A percentile compares a stretch with the other conserved stretches of the same genome.
These are phyloP conservation scores for Cordyceps sp. DNA, from an alignment of 2,329 filamentous ascomycete genomes.

Conservation along the genomic window DNA sequence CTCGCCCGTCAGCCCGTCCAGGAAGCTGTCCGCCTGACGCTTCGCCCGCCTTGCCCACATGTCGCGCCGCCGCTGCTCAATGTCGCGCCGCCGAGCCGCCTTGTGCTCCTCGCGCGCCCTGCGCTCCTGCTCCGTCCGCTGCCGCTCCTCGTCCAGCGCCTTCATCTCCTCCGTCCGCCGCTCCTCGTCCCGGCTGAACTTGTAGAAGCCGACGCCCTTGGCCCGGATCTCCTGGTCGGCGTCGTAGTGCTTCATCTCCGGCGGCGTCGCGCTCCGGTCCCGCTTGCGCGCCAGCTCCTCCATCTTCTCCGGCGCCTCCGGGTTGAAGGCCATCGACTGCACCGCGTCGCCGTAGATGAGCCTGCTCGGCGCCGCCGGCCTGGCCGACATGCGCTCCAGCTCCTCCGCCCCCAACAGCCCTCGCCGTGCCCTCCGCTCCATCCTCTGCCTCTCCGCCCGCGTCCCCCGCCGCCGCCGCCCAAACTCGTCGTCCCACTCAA, in stretches of 20 bases:
- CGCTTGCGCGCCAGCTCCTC: constrained; percentile 59
- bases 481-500: constrained; percentile 87
- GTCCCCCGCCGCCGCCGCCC: constrained; percentile 67
- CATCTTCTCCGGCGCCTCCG: constrained; percentile 58
- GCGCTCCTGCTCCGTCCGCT: constrained; percentile 50
- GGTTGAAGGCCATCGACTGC: constrained; percentile 69
- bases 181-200: constrained; percentile 65
- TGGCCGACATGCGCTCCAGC: constrained; percentile 51
- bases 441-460: constrained; percentile 45
- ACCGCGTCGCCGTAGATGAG: constrained; percentile 78
- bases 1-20: constrained; percentile 34
- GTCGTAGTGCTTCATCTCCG: constrained; percentile 71
- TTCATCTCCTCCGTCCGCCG: constrained; percentile 56
- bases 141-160: constrained; percentile 47
- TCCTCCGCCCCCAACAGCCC: constrained; percentile 39
- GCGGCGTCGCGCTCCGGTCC: constrained; percentile 67
- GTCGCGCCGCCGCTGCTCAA: constrained; percentile 46
- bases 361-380: constrained; percentile 46
- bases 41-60: constrained; percentile 45
- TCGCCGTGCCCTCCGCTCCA: constrained; percentile 36
- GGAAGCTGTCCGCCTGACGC: constrained; percentile 56
- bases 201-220: constrained; percentile 83
- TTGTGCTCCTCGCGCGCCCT: constrained; percentile 36
- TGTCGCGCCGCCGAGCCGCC: constrained; percentile 40
- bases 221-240: constrained; percentile 67